phyloP scores from a whole-genome alignment of 257 asterid genomes.

The Coffea eugenioides region DNA sequence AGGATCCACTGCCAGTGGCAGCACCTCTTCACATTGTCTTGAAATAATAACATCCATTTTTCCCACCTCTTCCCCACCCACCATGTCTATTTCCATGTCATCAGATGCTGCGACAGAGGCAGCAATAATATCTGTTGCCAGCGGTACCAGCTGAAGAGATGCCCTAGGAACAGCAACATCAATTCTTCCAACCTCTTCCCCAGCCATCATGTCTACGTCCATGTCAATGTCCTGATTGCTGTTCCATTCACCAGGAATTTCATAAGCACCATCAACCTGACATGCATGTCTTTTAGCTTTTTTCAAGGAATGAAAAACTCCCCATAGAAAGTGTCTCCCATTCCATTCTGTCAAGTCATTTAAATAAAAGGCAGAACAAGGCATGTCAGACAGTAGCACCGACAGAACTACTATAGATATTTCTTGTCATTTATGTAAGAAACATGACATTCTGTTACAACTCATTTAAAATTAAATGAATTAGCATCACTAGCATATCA shows the following conservation, averaged over 20 bases:
- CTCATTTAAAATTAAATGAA: background rate
- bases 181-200: slow-evolving; percentile 35
- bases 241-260: slow-evolving; percentile 6
- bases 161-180: slow-evolving; percentile 31
- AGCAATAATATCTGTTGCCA: background rate
- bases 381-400: background rate
- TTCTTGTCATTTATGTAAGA: background rate
- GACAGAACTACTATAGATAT: background rate
- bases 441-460: background rate
- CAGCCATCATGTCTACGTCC: slow-evolving; percentile 62
- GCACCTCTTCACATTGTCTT: background rate
- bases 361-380: background rate
- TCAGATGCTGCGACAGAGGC: slow-evolving; percentile 2
- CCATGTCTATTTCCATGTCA: slow-evolving; percentile 55
- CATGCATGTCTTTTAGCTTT: too few species aligned
- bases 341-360: slow-evolving; percentile 44
- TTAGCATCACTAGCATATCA: background rate
- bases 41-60: slow-evolving; percentile 29
- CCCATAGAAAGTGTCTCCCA: slow-evolving; percentile 64
- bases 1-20: background rate
- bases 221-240: slow-evolving; percentile 36
- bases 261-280: background rate
- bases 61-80: slow-evolving; percentile 47
- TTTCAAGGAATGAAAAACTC: slow-evolving; percentile 43
- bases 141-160: background rate